Evolutionary conservation across 345 rosid species (phyloP).

Genomic region (Mallotus nudiflorus): DNA sequence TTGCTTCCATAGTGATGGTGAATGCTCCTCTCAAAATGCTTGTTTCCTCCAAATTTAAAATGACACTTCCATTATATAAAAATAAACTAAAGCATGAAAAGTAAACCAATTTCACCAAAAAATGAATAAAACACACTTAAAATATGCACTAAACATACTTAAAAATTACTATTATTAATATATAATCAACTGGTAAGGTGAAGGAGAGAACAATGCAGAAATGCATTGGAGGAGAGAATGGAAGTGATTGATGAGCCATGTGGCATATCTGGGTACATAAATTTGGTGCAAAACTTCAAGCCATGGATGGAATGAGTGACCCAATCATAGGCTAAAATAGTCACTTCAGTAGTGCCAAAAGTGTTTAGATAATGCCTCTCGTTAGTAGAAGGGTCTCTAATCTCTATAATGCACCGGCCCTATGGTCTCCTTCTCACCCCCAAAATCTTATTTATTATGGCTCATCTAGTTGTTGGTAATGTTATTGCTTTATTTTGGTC

Average conservation of each 20-base stretch:
- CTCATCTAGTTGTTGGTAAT: no score
- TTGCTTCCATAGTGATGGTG: no score
- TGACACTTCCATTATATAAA: no score
- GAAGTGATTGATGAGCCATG: slow-evolving; percentile 80
- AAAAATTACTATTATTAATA: no score
- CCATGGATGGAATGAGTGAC: slow-evolving; percentile 88
- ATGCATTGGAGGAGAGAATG: slow-evolving; percentile 77
- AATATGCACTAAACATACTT: no score
- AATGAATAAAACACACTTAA: no score
- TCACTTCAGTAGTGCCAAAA: slow-evolving; percentile 84
- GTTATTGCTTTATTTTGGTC: no score
- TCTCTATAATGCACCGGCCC: slow-evolving; percentile 94
- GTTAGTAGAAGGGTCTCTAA: slow-evolving; percentile 89
- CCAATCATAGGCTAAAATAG: slow-evolving; percentile 88
- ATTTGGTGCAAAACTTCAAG: slow-evolving; percentile 83
- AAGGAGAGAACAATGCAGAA: slow-evolving; percentile 43
- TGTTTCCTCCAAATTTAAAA: no score
- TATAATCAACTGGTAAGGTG: slow-evolving; percentile 6
- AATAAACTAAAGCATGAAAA: no score
- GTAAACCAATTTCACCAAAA: no score
- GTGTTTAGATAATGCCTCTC: slow-evolving; percentile 94
- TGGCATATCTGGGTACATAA: slow-evolving; percentile 88
- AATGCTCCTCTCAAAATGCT: no score
- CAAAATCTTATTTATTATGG: slow-evolving; percentile 39
- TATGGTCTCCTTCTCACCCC: slow-evolving; percentile 96